A percentile compares a stretch with the other conserved stretches of the same genome.
Evolutionary conservation across 768 basidiomycete genomes (phyloP).

Genomic region (Paxillus involutus): DNA sequence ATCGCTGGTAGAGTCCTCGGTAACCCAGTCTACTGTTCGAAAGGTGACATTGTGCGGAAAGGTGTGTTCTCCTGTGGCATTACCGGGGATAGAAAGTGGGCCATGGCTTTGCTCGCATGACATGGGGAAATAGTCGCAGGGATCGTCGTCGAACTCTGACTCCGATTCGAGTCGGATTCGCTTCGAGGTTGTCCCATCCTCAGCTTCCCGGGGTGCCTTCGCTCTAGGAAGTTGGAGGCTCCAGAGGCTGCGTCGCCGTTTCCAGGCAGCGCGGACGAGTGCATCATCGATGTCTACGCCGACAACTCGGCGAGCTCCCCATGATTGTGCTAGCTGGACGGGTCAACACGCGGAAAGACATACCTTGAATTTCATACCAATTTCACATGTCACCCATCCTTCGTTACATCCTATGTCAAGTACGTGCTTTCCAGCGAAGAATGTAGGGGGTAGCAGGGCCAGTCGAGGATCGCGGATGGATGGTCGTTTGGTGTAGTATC

Average conservation of each 20-base stretch:
- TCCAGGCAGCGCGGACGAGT: slow-evolving; percentile 77
- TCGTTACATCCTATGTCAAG: slow-evolving; percentile 89
- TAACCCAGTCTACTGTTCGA: slow-evolving; percentile 72
- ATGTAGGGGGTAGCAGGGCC: slow-evolving; percentile 49
- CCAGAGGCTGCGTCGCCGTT: slow-evolving; percentile 68
- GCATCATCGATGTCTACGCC: slow-evolving; percentile 86
- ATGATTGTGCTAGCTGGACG: slow-evolving; percentile 53
- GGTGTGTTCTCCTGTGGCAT: slow-evolving; percentile 29
- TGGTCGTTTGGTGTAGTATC: slow-evolving; percentile 79
- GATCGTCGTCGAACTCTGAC: neutral
- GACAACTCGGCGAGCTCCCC: slow-evolving; percentile 62
- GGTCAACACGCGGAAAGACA: neutral
- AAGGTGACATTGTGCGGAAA: slow-evolving; percentile 86
- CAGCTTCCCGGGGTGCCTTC: neutral
- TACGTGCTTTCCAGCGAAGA: slow-evolving; percentile 58
- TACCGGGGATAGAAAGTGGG: slow-evolving; percentile 61
- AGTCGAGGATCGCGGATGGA: slow-evolving; percentile 63
- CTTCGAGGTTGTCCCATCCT: slow-evolving; percentile 3
- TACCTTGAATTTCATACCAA: slow-evolving; percentile 48
- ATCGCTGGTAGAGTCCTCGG: slow-evolving; percentile 54
- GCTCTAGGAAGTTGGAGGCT: slow-evolving; percentile 48
- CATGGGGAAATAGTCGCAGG: slow-evolving; percentile 65
- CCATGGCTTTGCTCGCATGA: slow-evolving; percentile 79
- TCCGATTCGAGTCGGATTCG: slow-evolving; percentile 8
- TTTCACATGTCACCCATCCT: slow-evolving; percentile 82